A percentile compares a stretch with the other conserved stretches of the same genome.
phyloP scores from a whole-genome alignment of 768 basidiomycete genomes.

The Lepiota subincarnata region DNA sequence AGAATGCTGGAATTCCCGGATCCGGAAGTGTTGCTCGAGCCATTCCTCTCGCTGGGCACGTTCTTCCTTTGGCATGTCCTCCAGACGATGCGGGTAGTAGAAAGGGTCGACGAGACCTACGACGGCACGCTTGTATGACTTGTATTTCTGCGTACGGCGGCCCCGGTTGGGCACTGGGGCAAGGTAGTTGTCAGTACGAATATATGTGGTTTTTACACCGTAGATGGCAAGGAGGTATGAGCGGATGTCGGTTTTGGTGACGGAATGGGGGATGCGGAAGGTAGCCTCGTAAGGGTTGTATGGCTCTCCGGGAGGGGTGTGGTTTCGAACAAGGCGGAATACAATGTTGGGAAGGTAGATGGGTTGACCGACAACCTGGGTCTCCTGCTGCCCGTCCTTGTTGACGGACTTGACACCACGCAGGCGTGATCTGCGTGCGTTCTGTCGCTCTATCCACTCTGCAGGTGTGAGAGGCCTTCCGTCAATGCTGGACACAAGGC shows the following conservation, averaged over 20 bases:
- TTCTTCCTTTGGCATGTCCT: conserved; percentile 67
- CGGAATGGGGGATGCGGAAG: conserved; percentile 82
- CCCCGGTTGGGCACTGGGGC: conserved; percentile 41
- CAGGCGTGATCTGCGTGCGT: conserved; percentile 56
- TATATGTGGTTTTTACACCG: conserved; percentile 85
- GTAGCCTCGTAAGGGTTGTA: conserved; percentile 97
- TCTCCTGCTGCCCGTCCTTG: conserved; percentile 35
- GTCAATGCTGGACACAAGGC: conserved; percentile 36
- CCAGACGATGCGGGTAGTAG: conserved; percentile 81
- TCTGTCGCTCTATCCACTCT: conserved; percentile 57
- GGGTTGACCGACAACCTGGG: conserved; percentile 68
- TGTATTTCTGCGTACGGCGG: conserved; percentile 32
- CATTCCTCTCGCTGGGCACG: conserved; percentile 52
- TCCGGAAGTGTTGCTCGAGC: conserved; percentile 59
- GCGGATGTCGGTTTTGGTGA: conserved; percentile 91
- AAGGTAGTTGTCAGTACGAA: conserved; percentile 90
- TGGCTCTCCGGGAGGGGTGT: conserved; percentile 66
- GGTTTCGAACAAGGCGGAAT: conserved; percentile 80
- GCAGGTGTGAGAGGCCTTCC: conserved; percentile 41
- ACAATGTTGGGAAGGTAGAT: conserved; percentile 89
- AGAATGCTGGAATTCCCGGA: conserved; percentile 32
- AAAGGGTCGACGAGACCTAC: conserved; percentile 92
- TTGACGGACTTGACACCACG: conserved; percentile 55
- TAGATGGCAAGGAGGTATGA: conserved; percentile 84
- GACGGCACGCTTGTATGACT: conserved; percentile 86